Evolutionary conservation across 495 filamentous ascomycete genomes (phyloP).

Genomic region (Parmelia sp.): DNA sequence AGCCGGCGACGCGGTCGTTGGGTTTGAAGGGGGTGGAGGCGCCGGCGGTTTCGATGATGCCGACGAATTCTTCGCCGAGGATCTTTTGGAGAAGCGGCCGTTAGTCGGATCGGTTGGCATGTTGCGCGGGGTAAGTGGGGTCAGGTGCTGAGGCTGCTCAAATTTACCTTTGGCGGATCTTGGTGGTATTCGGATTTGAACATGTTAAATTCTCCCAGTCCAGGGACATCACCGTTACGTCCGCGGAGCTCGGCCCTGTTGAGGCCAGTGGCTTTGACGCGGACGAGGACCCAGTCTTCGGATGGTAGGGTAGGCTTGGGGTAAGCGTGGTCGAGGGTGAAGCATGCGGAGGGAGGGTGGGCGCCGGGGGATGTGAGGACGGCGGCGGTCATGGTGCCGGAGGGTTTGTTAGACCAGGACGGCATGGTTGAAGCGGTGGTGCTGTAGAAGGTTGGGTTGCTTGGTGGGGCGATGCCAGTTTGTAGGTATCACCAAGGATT

Average conservation of each 20-base stretch:
- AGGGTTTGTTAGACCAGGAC: no score
- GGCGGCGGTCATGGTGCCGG: neutral
- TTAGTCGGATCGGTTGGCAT: no score
- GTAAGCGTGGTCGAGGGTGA: neutral
- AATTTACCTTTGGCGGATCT: neutral
- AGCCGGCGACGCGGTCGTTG: neutral
- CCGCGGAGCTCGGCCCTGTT: neutral
- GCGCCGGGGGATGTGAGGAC: neutral
- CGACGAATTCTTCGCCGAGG: neutral
- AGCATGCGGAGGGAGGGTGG: neutral
- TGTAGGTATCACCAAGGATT: no score
- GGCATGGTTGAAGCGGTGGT: no score
- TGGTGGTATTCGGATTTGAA: neutral
- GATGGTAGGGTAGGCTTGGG: neutral
- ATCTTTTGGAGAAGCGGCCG: neutral
- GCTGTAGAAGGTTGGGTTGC: no score
- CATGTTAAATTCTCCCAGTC: neutral
- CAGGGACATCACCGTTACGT: neutral
- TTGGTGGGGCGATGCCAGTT: no score
- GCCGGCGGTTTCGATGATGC: neutral
- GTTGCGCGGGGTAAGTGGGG: neutral
- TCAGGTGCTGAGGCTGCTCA: neutral
- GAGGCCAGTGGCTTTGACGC: neutral
- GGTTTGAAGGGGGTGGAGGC: neutral
- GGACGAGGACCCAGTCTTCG: neutral